Evolutionary conservation across 176 grass and related monocot species (phyloP), one percentile per base, ranked within the genome.

Genomic region (Triticum monococcum): DNA sequence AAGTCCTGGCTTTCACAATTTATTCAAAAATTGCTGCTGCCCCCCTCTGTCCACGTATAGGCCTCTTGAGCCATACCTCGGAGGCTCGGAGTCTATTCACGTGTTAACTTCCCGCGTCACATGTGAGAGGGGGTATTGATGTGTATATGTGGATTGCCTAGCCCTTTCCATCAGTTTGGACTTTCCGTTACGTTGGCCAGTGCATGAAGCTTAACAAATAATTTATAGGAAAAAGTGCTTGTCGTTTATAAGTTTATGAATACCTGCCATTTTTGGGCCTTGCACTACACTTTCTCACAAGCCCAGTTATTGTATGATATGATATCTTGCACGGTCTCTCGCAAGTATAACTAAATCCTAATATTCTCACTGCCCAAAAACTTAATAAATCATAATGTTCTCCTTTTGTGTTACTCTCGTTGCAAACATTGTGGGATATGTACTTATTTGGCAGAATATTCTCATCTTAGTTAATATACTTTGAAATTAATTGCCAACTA

Each of bases 311-410:
- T 77, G 7, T 62, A 64, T 37, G 33, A 52, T 17, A 52, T 52
- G 13, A 4, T 41, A 59, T 69, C 48, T 33, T 16, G 33, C 61
- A 66, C 37, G 16, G 8, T 5, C 81, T 23, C 28, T 31, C 30
- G 76, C 45, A 18, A 24, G 17, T 81, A 85, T 61, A 68, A 81
- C 46, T 35, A 45, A 75, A 57, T 57, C 52, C 18, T 57, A 57
- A 52, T 52, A 52, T 52, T 17, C 14, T 52, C 48, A 52, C 14
- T 52, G 48, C 14, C 1, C 48, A 16, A 52, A 52, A 52, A 52
- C 48, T 52, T 2, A 52, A 50, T 50, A 50, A 52, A 52, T 52
- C 14, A 52, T 52, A 52, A 57, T 57, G 20, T 20, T 57, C 52
- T 57, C 17, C 61, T 72, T 81, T 6, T 9, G 61, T 83, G 25